phyloP scores from a whole-genome alignment of 1,139 yeast genomes.

The Debaryomyces nepalensis region DNA sequence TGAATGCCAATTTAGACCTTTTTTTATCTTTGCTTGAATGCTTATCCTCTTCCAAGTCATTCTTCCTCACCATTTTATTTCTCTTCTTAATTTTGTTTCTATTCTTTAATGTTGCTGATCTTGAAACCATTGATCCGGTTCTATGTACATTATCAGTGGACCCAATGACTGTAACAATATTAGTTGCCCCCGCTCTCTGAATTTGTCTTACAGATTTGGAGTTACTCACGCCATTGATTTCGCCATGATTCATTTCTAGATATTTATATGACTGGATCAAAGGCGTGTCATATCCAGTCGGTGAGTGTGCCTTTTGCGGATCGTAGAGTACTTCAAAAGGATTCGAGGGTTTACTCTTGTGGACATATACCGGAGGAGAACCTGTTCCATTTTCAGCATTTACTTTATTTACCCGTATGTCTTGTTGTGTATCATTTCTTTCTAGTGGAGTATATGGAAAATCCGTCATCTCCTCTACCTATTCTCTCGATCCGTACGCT shows the following conservation, averaged over 20 bases:
- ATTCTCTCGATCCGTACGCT: too few species aligned
- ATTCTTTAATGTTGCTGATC: constrained; percentile 36
- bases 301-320: neutral
- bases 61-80: constrained; percentile 32
- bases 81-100: constrained; percentile 36
- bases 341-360: neutral
- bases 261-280: neutral
- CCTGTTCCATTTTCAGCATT: too few species aligned
- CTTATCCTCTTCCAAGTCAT: constrained; percentile 6
- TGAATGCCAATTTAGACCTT: constrained; percentile 21
- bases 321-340: constrained; percentile 9
- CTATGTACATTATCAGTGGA: constrained; percentile 24
- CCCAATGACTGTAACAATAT: constrained; percentile 31
- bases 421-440: too few species aligned
- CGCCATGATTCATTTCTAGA: constrained; percentile 3
- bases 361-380: too few species aligned
- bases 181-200: neutral
- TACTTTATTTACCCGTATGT: too few species aligned
- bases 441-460: too few species aligned
- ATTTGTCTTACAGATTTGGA: neutral
- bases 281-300: neutral
- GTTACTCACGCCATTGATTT: neutral
- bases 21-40: constrained; percentile 1
- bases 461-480: too few species aligned
- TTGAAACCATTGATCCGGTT: constrained; percentile 38